These are phyloP conservation scores for Mucor mucedo DNA, from an alignment of 371 early-diverging fungal species.

Conservation along the genomic window DNA sequence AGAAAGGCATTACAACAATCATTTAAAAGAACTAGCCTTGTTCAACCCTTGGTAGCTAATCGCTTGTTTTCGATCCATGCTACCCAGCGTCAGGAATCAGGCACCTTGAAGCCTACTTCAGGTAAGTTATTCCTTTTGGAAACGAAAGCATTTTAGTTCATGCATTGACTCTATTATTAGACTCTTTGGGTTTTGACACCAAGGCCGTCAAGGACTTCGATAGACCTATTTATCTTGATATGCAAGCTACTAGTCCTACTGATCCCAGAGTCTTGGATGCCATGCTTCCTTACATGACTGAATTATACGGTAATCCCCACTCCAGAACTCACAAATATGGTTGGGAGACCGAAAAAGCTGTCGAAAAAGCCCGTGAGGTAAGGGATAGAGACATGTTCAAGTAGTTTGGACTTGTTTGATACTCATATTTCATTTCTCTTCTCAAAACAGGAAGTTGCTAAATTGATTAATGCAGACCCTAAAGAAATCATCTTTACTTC, in stretches of 20 bases:
- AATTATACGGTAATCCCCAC: slow-evolving; percentile 98
- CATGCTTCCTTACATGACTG: slow-evolving; percentile 97
- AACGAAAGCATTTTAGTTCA: neutral
- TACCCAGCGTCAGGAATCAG: slow-evolving; percentile 11
- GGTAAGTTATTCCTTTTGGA: slow-evolving; percentile 12
- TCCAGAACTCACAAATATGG: slow-evolving; percentile 98
- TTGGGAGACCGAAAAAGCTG: slow-evolving; percentile 97
- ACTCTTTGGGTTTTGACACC: slow-evolving; percentile 64
- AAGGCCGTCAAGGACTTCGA: slow-evolving; percentile 35
- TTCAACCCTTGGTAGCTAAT: neutral
- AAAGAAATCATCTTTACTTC: slow-evolving; percentile 99
- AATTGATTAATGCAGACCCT: slow-evolving; percentile 93
- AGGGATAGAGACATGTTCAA: slow-evolving; percentile 7
- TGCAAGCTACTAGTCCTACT: slow-evolving; percentile 97
- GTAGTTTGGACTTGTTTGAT: neutral
- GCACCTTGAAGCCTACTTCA: slow-evolving; percentile 17
- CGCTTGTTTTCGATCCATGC: slow-evolving; percentile 13
- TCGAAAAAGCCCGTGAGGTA: slow-evolving; percentile 90
- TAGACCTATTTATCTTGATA: slow-evolving; percentile 92
- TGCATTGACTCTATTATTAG: slow-evolving; percentile 41
- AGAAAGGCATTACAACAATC: slow-evolving; percentile 20
- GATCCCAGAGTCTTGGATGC: slow-evolving; percentile 98
- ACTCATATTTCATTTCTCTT: neutral
- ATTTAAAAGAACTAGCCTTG: slow-evolving; percentile 14
- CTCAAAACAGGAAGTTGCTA: slow-evolving; percentile 80